Evolutionary conservation across 2,329 filamentous ascomycete species (phyloP).

Genomic region (Cadophora malorum): DNA sequence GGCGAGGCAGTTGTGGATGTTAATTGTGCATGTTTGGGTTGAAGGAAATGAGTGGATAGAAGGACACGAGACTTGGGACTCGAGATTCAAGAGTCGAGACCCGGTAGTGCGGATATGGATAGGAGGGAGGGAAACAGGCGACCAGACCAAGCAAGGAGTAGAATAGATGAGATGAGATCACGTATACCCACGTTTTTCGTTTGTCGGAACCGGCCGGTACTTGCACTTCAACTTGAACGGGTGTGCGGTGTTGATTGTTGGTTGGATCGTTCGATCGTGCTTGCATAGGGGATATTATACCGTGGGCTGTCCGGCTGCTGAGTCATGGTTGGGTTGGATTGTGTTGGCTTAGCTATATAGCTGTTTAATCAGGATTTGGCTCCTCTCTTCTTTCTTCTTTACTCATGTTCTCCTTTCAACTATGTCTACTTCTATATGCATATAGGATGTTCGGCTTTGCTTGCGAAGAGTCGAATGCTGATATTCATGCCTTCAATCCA

Average conservation of each 20-base stretch:
- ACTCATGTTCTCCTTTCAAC: too few species aligned
- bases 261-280: background rate
- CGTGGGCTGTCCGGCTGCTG: background rate
- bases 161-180: conserved; percentile 37
- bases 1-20: background rate
- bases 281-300: background rate
- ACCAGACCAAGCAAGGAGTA: conserved; percentile 5
- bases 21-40: background rate
- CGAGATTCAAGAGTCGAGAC: too few species aligned
- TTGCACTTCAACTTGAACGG: too few species aligned
- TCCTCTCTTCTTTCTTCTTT: background rate
- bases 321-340: background rate
- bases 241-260: background rate
- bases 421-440: too few species aligned
- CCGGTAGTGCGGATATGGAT: too few species aligned
- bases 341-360: background rate
- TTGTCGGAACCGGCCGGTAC: conserved; percentile 22
- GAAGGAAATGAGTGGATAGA: background rate
- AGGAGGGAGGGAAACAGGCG: background rate
- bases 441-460: too few species aligned
- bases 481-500: too few species aligned
- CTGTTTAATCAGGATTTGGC: background rate
- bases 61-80: too few species aligned
- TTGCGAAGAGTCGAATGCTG: too few species aligned
- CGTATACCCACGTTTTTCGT: conserved; percentile 42